Percentiles rank a stretch among this genome's conserved stretches.
Conservation (phyloP, 2,329 filamentous ascomycete genomes). For the Aspergillus fischeri region DNA sequence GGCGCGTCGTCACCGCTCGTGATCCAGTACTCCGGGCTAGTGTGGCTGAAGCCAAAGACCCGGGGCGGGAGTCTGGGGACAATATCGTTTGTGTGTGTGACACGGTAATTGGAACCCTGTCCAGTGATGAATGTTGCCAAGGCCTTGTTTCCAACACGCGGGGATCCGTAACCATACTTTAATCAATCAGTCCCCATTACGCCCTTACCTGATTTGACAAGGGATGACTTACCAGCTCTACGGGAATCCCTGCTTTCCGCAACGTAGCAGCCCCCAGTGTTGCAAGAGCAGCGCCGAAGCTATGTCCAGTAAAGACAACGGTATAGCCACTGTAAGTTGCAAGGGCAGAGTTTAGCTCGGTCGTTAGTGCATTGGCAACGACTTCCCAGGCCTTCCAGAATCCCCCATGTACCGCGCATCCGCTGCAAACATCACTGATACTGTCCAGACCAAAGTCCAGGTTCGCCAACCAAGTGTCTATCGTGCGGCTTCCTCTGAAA, state of each 20-base stretch:
- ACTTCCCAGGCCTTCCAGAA: slow-evolving; percentile 47
- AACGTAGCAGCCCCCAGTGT: slow-evolving; percentile 45
- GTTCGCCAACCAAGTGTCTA: slow-evolving; percentile 33
- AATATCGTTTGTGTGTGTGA: slow-evolving; percentile 37
- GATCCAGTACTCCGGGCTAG: slow-evolving; percentile 42
- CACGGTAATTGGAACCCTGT: slow-evolving; percentile 34
- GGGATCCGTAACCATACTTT: slow-evolving; percentile 42
- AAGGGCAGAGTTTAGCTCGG: slow-evolving; percentile 31
- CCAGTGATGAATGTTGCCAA: slow-evolving; percentile 37
- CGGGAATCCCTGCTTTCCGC: slow-evolving; percentile 36
- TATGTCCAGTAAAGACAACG: slow-evolving; percentile 48
- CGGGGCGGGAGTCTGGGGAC: slow-evolving; percentile 37
- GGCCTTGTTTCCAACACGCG: slow-evolving; percentile 38
- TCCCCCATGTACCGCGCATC: slow-evolving; percentile 43
- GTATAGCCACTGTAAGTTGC: slow-evolving; percentile 37
- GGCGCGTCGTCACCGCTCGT: slow-evolving; percentile 25
- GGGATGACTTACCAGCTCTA: slow-evolving; percentile 40
- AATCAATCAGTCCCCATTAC: slow-evolving; percentile 5
- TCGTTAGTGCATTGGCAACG: slow-evolving; percentile 34
- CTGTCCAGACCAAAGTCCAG: slow-evolving; percentile 23
- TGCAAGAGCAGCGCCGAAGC: slow-evolving; percentile 50
- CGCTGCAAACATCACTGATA: slow-evolving; percentile 39
- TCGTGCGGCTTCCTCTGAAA: slow-evolving; percentile 32
- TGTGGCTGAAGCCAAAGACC: slow-evolving; percentile 30
- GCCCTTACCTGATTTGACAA: neutral